These are phyloP conservation scores for Glomus cerebriforme DNA, from an alignment of 192 early-diverging fungal genomes.

Conservation along the genomic window DNA sequence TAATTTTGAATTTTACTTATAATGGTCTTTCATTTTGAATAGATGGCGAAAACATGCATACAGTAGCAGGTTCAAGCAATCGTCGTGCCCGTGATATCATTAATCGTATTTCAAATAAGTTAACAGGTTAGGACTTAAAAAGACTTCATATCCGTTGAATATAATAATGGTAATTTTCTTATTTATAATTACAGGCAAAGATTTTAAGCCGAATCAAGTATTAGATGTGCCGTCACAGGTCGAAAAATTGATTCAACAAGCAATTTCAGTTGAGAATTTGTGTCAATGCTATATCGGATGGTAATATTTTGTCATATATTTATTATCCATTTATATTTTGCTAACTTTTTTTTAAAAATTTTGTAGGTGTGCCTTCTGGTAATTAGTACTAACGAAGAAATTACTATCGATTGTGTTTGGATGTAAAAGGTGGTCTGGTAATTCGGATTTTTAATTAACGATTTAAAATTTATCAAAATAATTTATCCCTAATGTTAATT, in stretches of 20 bases:
- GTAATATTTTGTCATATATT: constrained; percentile 32
- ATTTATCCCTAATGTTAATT: too few relatives aligned
- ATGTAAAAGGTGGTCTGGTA: too few relatives aligned
- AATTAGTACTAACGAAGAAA: not conserved
- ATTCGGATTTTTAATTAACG: too few relatives aligned
- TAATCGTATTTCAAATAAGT: constrained; percentile 88
- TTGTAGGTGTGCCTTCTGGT: not conserved
- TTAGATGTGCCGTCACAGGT: constrained; percentile 87
- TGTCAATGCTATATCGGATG: constrained; percentile 76
- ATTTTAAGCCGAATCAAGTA: constrained; percentile 80
- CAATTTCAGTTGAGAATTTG: constrained; percentile 87
- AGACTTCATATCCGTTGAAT: not conserved
- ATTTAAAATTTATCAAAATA: too few relatives aligned
- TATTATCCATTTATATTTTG: not conserved
- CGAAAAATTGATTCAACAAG: constrained; percentile 85
- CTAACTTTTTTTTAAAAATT: not conserved
- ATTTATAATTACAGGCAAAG: constrained; percentile 53
- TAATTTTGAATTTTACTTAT: not conserved
- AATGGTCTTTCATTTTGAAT: constrained; percentile 4
- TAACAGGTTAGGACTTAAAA: constrained; percentile 58
- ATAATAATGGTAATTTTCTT: not conserved
- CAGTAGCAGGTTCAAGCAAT: constrained; percentile 61
- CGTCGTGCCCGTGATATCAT: constrained; percentile 82
- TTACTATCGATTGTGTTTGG: too few relatives aligned
- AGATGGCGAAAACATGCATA: constrained; percentile 55